These are phyloP conservation scores for Solanum appendiculatum DNA, from an alignment of 257 asterid species.

Conservation along the genomic window DNA sequence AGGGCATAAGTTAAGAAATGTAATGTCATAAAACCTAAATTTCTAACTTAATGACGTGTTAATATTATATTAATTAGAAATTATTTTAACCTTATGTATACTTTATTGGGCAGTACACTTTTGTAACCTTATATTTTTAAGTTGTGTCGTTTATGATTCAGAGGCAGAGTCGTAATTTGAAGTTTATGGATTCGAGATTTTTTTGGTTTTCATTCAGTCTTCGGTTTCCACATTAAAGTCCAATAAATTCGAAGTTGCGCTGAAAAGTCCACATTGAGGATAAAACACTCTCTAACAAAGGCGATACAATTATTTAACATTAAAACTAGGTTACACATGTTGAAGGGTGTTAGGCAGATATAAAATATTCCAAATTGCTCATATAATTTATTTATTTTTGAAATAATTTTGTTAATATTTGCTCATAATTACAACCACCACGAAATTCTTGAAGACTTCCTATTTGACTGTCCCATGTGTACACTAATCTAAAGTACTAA, in stretches of 20 bases:
- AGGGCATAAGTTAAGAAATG: neutral
- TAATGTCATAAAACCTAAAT: neutral
- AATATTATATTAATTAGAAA: neutral
- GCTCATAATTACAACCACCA: neutral
- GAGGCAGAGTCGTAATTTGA: neutral
- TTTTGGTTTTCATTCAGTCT: too few species aligned
- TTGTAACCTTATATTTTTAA: neutral
- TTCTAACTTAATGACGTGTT: neutral
- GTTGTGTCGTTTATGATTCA: neutral
- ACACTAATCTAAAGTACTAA: neutral
- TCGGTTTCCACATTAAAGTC: too few species aligned
- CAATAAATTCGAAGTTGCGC: too few species aligned
- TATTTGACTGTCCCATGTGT: neutral
- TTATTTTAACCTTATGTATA: neutral
- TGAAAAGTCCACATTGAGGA: too few species aligned
- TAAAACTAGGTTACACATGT: neutral
- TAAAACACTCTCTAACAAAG: too few species aligned
- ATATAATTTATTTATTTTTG: neutral
- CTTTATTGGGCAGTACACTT: neutral
- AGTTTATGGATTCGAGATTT: neutral
- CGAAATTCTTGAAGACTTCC: neutral
- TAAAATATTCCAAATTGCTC: neutral
- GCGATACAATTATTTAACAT: neutral
- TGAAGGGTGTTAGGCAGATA: neutral
- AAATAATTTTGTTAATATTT: neutral